Conservation (phyloP, 2,329 filamentous ascomycete genomes). For the Xylaria sp. region DNA sequence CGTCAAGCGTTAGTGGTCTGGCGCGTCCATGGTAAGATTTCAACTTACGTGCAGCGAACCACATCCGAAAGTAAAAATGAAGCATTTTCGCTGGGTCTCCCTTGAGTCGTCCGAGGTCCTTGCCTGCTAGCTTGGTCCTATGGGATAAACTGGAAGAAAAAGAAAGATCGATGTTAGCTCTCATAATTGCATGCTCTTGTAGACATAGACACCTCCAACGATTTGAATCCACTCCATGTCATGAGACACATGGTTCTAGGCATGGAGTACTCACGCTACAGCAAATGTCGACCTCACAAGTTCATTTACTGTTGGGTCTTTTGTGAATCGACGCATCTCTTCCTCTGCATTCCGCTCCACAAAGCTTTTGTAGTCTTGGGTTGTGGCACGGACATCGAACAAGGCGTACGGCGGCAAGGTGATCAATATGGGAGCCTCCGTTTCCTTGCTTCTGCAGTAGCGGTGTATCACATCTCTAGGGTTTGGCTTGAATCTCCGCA, state of each 20-base stretch:
- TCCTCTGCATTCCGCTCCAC: slow-evolving; percentile 48
- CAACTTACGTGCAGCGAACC: slow-evolving; percentile 60
- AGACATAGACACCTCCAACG: neutral
- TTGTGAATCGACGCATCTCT: slow-evolving; percentile 48
- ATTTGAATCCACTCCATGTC: slow-evolving; percentile 15
- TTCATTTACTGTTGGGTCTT: slow-evolving; percentile 35
- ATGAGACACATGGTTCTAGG: neutral
- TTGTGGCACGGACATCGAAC: slow-evolving; percentile 51
- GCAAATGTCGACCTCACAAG: slow-evolving; percentile 50
- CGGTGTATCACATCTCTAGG: slow-evolving; percentile 54
- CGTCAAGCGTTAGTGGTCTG: neutral
- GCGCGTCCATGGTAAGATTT: neutral
- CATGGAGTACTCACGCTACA: slow-evolving; percentile 44
- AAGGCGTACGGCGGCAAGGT: slow-evolving; percentile 56
- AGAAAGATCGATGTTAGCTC: slow-evolving; percentile 18
- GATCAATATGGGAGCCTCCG: slow-evolving; percentile 43
- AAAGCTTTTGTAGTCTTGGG: slow-evolving; percentile 52
- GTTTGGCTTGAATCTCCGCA: slow-evolving; percentile 56
- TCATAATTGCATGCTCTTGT: neutral
- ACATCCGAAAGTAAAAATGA: slow-evolving; percentile 56
- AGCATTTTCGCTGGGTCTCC: slow-evolving; percentile 51
- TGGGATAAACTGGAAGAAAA: slow-evolving; percentile 25
- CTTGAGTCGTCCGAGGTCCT: slow-evolving; percentile 41
- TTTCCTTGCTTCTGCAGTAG: slow-evolving; percentile 52
- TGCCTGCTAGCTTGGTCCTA: slow-evolving; percentile 18